These are phyloP conservation scores for Mycena kentingensis DNA, from an alignment of 768 basidiomycete species.

Conservation along the genomic window DNA sequence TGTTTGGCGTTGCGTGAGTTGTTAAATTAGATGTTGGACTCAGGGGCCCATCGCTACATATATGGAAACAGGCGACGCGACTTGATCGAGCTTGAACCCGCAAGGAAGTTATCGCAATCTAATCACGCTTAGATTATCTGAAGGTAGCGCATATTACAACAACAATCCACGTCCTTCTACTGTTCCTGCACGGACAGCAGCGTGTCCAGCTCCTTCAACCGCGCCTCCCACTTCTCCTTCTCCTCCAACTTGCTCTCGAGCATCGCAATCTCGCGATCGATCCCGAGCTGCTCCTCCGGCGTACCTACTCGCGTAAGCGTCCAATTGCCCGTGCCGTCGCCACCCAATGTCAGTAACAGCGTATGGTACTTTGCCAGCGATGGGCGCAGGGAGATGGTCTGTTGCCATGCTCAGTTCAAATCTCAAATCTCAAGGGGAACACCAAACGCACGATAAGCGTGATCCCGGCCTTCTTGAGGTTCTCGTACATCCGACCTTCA, in stretches of 20 bases:
- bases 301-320: slow-evolving; percentile 71
- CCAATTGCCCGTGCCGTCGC: slow-evolving; percentile 73
- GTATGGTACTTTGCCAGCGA: slow-evolving; percentile 89
- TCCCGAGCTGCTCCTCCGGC: slow-evolving; percentile 70
- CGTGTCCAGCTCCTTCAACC: slow-evolving; percentile 63
- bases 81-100: no score
- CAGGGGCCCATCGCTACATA: no score
- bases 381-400: slow-evolving; percentile 50
- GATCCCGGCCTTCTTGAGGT: slow-evolving; percentile 84
- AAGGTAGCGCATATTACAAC: no score
- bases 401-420: background rate
- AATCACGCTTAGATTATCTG: no score
- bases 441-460: slow-evolving; percentile 60
- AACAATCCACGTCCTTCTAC: no score
- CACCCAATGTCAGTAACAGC: slow-evolving; percentile 76
- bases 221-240: slow-evolving; percentile 70
- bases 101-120: no score
- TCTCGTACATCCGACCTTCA: slow-evolving; percentile 94
- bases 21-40: no score
- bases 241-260: slow-evolving; percentile 70
- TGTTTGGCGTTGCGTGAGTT: no score
- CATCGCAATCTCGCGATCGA: slow-evolving; percentile 71
- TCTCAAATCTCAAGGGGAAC: background rate
- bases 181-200: slow-evolving; percentile 54
- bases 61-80: no score